These are phyloP conservation scores for Yamadazyma atlantica DNA, from an alignment of 1,139 yeast species.

Conservation along the genomic window DNA sequence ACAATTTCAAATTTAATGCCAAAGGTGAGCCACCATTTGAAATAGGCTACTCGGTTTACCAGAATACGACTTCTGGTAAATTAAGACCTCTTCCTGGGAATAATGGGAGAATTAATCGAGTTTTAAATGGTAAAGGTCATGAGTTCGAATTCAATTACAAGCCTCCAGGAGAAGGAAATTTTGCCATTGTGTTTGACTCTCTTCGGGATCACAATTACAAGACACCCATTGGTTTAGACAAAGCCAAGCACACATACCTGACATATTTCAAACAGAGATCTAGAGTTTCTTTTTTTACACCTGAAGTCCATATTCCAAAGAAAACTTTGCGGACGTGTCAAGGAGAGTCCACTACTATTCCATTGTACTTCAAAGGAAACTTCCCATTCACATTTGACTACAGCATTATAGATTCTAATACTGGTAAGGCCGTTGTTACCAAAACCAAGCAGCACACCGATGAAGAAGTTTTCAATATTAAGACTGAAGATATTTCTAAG, in stretches of 20 bases:
- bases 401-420: constrained; percentile 38
- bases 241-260: constrained; percentile 42
- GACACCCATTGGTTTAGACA: constrained; percentile 31
- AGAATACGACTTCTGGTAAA: constrained; percentile 33
- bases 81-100: constrained; percentile 33
- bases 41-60: constrained; percentile 59
- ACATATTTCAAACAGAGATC: constrained; percentile 55
- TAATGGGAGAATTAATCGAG: constrained; percentile 28
- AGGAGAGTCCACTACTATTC: constrained; percentile 41
- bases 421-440: constrained; percentile 41
- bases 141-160: constrained; percentile 57
- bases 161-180: constrained; percentile 81
- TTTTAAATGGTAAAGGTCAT: constrained; percentile 21
- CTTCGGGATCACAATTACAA: constrained; percentile 57
- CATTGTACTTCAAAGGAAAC: constrained; percentile 68
- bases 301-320: constrained; percentile 1
- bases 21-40: constrained; percentile 83
- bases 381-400: constrained; percentile 75
- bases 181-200: constrained; percentile 64
- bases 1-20: constrained; percentile 63
- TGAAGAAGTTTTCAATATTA: constrained; percentile 46
- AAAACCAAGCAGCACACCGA: constrained; percentile 18
- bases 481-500: constrained; percentile 30
- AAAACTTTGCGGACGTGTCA: constrained; percentile 31
- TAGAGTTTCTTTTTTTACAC: constrained; percentile 29